Base-by-base conservation (phyloP, 345 rosid species). In the Sonneratia caseolaris region DNA sequence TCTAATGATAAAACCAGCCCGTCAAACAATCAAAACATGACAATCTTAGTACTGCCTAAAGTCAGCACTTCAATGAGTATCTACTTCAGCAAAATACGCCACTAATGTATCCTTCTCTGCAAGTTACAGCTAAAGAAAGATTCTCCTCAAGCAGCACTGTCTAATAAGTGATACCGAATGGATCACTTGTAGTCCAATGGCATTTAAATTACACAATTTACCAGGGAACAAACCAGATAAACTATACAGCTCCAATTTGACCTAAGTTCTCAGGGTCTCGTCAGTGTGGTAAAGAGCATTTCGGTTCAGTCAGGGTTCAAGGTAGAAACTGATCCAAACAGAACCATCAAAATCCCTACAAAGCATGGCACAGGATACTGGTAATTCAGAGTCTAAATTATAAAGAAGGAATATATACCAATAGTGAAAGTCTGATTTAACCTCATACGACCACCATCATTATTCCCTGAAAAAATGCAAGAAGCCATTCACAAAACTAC, bases 381-480 rank as follows among this genome's bases (percentile, higher is more conserved):
- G 59, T 21, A 18, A 53, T 53, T 18, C 48, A 7, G 21, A 68
- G 77, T 38, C 24, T 35, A 69, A 48, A 47, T 53, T 40, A 37
- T 27, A 64, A 42, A 19, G 48, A 21, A 43, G 65, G 36, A 51
- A 59, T 45, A 35, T 36, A 37, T 88, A 90, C 92, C 96, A 1
- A 88, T 88, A 10, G 98, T 91, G 85, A 94, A 94, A 73, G 98
- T 94, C 81, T 94, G 98, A 80, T 94, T 94, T 82, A 91, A 79
- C 38, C 82, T 74, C 97, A 94, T 94, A 64, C 74, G 83, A 24
- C 95, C 98, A 71, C 69, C 75, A 49, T 84, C 93, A 70, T 81
- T 85, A 84, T 91, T 94, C 75, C 98, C 96, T 91, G 82, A 66
- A 75, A 74, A 65, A 18, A 5, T 18, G 15, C 10, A 43, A 18